Evolutionary conservation across 2,329 filamentous ascomycete genomes (phyloP).

Genomic region (Biscogniauxia marginata): DNA sequence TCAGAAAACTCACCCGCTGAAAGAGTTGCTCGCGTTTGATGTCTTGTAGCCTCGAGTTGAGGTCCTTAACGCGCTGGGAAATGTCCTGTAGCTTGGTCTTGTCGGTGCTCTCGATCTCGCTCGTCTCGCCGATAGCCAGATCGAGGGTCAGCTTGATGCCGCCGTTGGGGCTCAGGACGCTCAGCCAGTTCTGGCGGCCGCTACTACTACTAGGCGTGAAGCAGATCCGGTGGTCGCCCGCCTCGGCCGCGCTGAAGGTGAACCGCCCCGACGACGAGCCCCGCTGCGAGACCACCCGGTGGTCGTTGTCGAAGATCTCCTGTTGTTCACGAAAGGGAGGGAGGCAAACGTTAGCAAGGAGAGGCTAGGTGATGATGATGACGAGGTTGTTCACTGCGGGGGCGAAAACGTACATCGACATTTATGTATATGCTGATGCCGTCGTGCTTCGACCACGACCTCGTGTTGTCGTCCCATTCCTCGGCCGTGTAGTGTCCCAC

Average conservation of each 20-base stretch:
- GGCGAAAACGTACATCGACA: slow-evolving; percentile 66
- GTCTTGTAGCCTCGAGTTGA: slow-evolving; percentile 84
- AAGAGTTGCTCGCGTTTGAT: slow-evolving; percentile 94
- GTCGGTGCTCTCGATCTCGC: slow-evolving; percentile 88
- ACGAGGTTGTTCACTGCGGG: too few relatives aligned
- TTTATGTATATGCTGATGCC: slow-evolving; percentile 84
- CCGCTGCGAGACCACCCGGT: slow-evolving; percentile 88
- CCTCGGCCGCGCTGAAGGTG: slow-evolving; percentile 91
- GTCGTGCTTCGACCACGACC: slow-evolving; percentile 69
- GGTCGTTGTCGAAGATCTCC: slow-evolving; percentile 96
- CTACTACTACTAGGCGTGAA: slow-evolving; percentile 80
- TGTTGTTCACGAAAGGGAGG: slow-evolving; percentile 31
- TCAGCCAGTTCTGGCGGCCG: slow-evolving; percentile 70
- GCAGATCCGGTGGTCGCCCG: slow-evolving; percentile 95
- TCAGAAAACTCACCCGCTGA: slow-evolving; percentile 66
- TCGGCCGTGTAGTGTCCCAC: slow-evolving; percentile 89
- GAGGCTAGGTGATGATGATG: too few relatives aligned
- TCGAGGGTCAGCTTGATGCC: slow-evolving; percentile 84
- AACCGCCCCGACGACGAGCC: slow-evolving; percentile 77
- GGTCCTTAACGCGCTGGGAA: slow-evolving; percentile 80
- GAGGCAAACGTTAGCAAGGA: slow-evolving; percentile 9
- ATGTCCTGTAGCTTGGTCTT: slow-evolving; percentile 92
- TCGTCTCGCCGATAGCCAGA: slow-evolving; percentile 91
- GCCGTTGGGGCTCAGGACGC: slow-evolving; percentile 61
- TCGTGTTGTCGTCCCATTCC: slow-evolving; percentile 72